These are phyloP conservation scores for Mycena olivaceomarginata DNA, from an alignment of 768 basidiomycete species.

Conservation along the genomic window DNA sequence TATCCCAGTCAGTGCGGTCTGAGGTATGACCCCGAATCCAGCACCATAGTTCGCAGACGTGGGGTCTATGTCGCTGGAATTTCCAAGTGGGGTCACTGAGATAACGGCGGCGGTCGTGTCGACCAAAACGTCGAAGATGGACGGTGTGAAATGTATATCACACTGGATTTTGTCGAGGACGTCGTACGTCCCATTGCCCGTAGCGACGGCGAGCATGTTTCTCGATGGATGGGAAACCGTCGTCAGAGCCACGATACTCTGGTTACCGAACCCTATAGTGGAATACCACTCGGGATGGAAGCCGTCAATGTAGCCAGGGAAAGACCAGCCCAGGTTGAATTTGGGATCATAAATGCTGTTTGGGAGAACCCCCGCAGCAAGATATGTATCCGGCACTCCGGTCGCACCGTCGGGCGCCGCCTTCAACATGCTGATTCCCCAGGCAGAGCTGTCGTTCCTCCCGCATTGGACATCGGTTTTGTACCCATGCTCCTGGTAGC, in stretches of 20 bases:
- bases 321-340: not conserved
- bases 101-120: constrained; percentile 7
- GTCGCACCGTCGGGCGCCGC: too few relatives aligned
- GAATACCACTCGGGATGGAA: not conserved
- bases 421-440: not conserved
- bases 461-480: not conserved
- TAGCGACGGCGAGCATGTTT: constrained; percentile 13
- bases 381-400: not conserved
- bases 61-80: constrained; percentile 15
- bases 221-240: not conserved
- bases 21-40: not conserved
- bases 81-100: not conserved
- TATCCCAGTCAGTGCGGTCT: not conserved
- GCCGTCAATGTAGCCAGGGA: not conserved
- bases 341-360: not conserved
- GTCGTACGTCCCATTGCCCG: constrained; percentile 1
- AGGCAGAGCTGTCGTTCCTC: constrained; percentile 17
- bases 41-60: not conserved
- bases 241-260: not conserved
- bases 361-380: not conserved
- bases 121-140: constrained; percentile 5
- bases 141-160: constrained; percentile 6
- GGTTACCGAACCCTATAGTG: not conserved
- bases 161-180: constrained; percentile 12
- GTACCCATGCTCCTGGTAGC: constrained; percentile 21